Evolutionary conservation across 2,329 filamentous ascomycete genomes (phyloP).

Genomic region (Zymoseptoria pseudotritici): DNA sequence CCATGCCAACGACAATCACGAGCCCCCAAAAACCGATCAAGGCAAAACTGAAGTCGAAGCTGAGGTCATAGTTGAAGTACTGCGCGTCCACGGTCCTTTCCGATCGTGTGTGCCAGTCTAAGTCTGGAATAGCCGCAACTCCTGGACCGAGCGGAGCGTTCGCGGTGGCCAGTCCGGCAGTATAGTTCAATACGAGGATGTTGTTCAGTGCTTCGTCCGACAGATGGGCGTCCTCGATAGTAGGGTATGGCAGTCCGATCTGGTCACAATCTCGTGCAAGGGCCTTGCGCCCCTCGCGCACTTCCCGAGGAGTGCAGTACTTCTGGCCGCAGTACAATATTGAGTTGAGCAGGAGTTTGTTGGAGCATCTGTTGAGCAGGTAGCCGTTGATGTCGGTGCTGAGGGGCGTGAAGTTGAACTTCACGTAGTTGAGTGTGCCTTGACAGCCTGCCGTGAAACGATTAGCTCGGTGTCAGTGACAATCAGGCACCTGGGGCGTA

Average conservation of each 20-base stretch:
- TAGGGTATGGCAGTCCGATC: slow-evolving; percentile 4
- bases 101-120: slow-evolving; percentile 4
- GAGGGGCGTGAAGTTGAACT: slow-evolving; percentile 9
- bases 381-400: slow-evolving; percentile 1
- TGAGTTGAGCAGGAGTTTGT: slow-evolving; percentile 10
- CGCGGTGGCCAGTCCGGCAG: slow-evolving; percentile 9
- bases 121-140: slow-evolving; percentile 8
- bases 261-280: slow-evolving; percentile 3
- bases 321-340: slow-evolving; percentile 11
- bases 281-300: slow-evolving; percentile 2
- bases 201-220: slow-evolving; percentile 4
- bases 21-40: slow-evolving; percentile 35
- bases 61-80: slow-evolving; percentile 7
- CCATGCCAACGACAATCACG: slow-evolving; percentile 31
- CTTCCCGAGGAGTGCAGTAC: slow-evolving; percentile 10
- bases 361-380: slow-evolving; percentile 7
- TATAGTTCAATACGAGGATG: slow-evolving; percentile 6
- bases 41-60: slow-evolving; percentile 11
- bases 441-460: not conserved
- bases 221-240: slow-evolving; percentile 3
- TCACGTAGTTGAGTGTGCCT: slow-evolving; percentile 3
- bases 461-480: not conserved
- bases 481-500: not conserved
- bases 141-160: slow-evolving; percentile 1
- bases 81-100: slow-evolving; percentile 6